phyloP scores from a whole-genome alignment of 305 asterid genomes.

The Fraxinus platypoda region DNA sequence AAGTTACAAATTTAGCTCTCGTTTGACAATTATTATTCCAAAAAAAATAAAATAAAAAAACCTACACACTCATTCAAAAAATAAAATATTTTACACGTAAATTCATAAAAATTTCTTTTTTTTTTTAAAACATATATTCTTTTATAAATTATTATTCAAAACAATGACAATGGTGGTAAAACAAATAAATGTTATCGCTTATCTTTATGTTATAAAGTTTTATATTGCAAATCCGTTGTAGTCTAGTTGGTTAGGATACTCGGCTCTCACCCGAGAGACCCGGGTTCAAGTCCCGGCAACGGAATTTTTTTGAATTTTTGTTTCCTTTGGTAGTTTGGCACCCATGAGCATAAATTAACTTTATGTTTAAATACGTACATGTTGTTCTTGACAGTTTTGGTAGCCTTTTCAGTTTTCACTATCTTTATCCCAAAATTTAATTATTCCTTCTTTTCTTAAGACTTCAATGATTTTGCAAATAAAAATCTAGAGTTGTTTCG shows the following conservation, averaged over 20 bases:
- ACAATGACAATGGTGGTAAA: too few species aligned
- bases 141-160: too few species aligned
- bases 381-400: background rate
- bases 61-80: too few species aligned
- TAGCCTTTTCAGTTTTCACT: background rate
- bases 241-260: slow-evolving; percentile 95
- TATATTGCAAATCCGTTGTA: slow-evolving; percentile 46
- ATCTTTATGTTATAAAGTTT: too few species aligned
- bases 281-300: slow-evolving; percentile 98
- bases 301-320: slow-evolving; percentile 31
- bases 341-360: background rate
- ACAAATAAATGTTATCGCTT: too few species aligned
- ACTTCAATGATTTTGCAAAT: background rate
- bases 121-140: too few species aligned
- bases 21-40: too few species aligned
- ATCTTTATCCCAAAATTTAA: background rate
- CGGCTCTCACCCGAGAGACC: slow-evolving; percentile 99
- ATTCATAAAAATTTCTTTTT: too few species aligned
- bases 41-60: too few species aligned
- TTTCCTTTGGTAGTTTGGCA: background rate
- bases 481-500: background rate
- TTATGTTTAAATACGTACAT: too few species aligned
- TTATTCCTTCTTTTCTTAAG: background rate
- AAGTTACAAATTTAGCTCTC: too few species aligned
- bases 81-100: too few species aligned